phyloP scores from a whole-genome alignment of 2,329 filamentous ascomycete genomes.

The Alternaria alternata region DNA sequence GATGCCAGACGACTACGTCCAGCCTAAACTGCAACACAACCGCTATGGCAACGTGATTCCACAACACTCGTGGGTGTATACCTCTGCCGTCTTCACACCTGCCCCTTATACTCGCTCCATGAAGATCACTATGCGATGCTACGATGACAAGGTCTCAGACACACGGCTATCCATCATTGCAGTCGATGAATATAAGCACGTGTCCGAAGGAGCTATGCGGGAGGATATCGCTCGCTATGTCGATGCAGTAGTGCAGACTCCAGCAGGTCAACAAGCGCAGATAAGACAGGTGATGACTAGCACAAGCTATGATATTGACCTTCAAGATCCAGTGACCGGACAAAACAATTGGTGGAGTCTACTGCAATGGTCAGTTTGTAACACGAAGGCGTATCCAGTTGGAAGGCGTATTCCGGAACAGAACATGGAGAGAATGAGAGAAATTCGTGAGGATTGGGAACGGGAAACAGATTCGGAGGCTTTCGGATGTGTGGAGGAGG shows the following conservation, averaged over 20 bases:
- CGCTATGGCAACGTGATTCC: not conserved
- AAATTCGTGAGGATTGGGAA: not conserved
- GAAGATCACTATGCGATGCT: not conserved
- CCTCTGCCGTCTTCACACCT: not conserved
- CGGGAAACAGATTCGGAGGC: not conserved
- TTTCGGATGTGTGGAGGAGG: not conserved
- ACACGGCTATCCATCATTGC: not conserved
- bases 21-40: not conserved
- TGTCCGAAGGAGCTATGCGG: not conserved
- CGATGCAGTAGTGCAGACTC: not conserved
- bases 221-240: not conserved
- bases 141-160: not conserved
- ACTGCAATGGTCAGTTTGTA: not conserved
- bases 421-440: not conserved
- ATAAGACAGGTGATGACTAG: not conserved
- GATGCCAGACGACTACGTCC: not conserved
- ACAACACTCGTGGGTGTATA: not conserved
- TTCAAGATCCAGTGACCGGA: slow-evolving; percentile 1
- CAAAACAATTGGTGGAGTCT: not conserved
- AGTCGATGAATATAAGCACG: not conserved
- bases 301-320: not conserved
- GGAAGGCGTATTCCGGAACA: not conserved
- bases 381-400: not conserved
- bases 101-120: not conserved
- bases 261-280: not conserved